phyloP scores from a whole-genome alignment of 352 stramenopile genomes.

The Pythium aphanidermatum region DNA sequence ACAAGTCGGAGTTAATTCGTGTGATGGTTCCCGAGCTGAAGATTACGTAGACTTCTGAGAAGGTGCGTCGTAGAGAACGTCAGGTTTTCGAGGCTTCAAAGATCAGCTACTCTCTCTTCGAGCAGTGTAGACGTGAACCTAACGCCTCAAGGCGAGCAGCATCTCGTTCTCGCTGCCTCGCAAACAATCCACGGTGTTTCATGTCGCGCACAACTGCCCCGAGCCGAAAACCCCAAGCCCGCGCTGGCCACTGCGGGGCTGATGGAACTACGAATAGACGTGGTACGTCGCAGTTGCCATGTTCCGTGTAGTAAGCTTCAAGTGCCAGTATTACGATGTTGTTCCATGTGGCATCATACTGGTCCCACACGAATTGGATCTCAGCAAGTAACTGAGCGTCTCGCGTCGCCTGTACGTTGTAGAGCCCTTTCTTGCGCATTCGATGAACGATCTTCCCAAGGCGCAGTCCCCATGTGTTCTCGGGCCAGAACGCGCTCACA shows the following conservation, averaged over 20 bases:
- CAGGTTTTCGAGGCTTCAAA: too few relatives aligned
- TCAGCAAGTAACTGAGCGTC: conserved; percentile 10
- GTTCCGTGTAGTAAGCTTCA: conserved; percentile 6
- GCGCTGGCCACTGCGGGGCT: conserved; percentile 11
- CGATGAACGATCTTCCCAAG: conserved; percentile 11
- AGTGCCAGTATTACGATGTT: conserved; percentile 13
- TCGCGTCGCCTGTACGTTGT: conserved; percentile 15
- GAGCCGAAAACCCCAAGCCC: conserved; percentile 10
- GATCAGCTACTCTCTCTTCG: too few relatives aligned
- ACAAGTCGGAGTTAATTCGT: too few relatives aligned
- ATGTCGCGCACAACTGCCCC: conserved; percentile 19
- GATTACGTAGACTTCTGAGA: too few relatives aligned
- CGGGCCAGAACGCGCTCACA: conserved; percentile 9
- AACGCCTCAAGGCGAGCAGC: too few relatives aligned
- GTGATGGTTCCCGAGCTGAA: too few relatives aligned
- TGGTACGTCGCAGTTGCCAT: conserved; percentile 13
- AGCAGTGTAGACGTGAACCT: too few relatives aligned
- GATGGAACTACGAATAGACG: conserved; percentile 19
- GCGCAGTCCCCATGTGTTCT: conserved; percentile 16
- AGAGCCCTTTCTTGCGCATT: conserved; percentile 10
- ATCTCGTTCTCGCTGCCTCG: conserved; percentile 8
- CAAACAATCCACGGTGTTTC: conserved; percentile 12
- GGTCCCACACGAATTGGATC: conserved; percentile 24
- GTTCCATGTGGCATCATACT: conserved; percentile 13
- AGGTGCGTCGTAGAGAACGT: too few relatives aligned